A percentile compares a stretch with the other conserved stretches of the same genome.
phyloP scores from a whole-genome alignment of 768 basidiomycete species.

The Harrya chromipes region DNA sequence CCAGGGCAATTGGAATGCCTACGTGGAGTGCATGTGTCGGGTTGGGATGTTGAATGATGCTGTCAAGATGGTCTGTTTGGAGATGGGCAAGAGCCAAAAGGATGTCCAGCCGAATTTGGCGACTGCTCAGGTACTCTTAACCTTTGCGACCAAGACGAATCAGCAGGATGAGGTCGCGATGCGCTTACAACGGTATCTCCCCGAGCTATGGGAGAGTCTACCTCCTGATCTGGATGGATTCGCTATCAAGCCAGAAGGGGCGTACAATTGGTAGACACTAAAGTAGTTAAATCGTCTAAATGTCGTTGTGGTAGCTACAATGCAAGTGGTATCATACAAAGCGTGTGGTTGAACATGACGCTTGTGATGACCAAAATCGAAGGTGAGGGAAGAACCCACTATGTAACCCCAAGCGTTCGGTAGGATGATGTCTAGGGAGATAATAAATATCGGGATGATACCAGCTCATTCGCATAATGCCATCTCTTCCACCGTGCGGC shows the following conservation, averaged over 20 bases:
- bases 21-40: conserved; percentile 85
- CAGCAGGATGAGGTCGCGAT: conserved; percentile 44
- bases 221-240: conserved; percentile 21
- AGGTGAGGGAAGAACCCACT: conserved; percentile 44
- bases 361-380: conserved; percentile 41
- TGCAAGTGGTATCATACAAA: conserved; percentile 31
- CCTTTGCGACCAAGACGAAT: conserved; percentile 45
- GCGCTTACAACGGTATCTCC: conserved; percentile 42
- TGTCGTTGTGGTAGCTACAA: conserved; percentile 23
- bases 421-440: conserved; percentile 23
- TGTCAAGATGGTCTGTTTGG: conserved; percentile 54
- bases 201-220: conserved; percentile 33
- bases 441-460: conserved; percentile 31
- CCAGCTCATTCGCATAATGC: conserved; percentile 42
- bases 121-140: conserved; percentile 51
- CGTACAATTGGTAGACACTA: conserved; percentile 3
- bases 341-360: conserved; percentile 68
- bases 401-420: conserved; percentile 23
- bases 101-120: conserved; percentile 47
- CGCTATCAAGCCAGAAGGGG: conserved; percentile 18
- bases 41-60: conserved; percentile 65
- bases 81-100: conserved; percentile 52
- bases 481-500: conserved; percentile 80
- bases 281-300: conserved; percentile 11
- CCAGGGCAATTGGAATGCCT: conserved; percentile 73